Percentiles rank a stretch among this genome's conserved stretches.
Evolutionary conservation across 768 basidiomycete genomes (phyloP).

Genomic region (Leccinum ochraceum): DNA sequence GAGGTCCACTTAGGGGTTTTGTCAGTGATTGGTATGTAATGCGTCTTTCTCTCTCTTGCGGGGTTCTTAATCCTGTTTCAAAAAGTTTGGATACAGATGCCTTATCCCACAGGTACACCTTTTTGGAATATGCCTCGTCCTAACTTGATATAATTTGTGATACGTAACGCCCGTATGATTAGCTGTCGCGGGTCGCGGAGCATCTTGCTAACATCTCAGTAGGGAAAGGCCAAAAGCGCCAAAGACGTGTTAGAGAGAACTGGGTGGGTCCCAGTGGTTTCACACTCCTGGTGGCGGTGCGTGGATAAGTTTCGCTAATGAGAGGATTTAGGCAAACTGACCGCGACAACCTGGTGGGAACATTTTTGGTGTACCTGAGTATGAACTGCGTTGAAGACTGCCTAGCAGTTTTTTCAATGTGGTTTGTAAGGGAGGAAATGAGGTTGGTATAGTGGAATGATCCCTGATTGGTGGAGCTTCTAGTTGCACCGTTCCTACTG

Average conservation of each 20-base stretch:
- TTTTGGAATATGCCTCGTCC: slow-evolving; percentile 57
- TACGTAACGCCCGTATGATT: slow-evolving; percentile 66
- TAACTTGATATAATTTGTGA: slow-evolving; percentile 57
- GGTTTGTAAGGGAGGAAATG: slow-evolving; percentile 2
- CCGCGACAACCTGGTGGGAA: slow-evolving; percentile 44
- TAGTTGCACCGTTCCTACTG: slow-evolving; percentile 61
- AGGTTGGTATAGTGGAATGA: slow-evolving; percentile 51
- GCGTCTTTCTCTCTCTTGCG: not conserved
- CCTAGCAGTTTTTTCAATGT: slow-evolving; percentile 39
- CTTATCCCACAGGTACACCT: slow-evolving; percentile 70
- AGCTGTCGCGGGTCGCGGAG: not conserved
- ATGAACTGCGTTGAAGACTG: slow-evolving; percentile 67
- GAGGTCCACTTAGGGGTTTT: slow-evolving; percentile 73
- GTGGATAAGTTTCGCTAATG: slow-evolving; percentile 24
- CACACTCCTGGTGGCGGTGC: slow-evolving; percentile 59
- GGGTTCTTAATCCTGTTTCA: slow-evolving; percentile 1
- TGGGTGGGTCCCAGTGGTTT: slow-evolving; percentile 65
- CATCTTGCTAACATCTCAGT: slow-evolving; percentile 7
- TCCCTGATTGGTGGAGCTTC: slow-evolving; percentile 61
- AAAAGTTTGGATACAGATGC: slow-evolving; percentile 71
- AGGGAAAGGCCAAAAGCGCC: slow-evolving; percentile 69
- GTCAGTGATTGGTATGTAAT: slow-evolving; percentile 60
- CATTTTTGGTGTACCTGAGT: slow-evolving; percentile 69
- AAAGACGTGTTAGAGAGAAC: slow-evolving; percentile 71
- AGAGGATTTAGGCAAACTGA: not conserved